A percentile compares a stretch with the other conserved stretches of the same genome.
Evolutionary conservation across 2,329 filamentous ascomycete genomes (phyloP).

Genomic region (Colletotrichum sp.): DNA sequence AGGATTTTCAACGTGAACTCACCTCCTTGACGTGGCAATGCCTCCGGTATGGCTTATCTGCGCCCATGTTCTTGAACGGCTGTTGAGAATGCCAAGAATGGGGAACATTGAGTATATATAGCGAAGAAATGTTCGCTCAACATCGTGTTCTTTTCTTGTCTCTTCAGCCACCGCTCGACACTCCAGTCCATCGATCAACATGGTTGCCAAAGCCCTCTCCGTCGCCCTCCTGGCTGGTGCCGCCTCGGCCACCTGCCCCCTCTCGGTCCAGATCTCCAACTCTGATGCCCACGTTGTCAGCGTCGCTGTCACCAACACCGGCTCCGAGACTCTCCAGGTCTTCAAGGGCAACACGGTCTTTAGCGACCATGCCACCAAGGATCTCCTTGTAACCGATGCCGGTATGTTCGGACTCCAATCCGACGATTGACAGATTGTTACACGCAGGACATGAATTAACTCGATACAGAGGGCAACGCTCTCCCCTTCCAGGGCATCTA

Average conservation of each 20-base stretch:
- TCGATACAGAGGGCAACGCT: neutral
- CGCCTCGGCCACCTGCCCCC: constrained; percentile 13
- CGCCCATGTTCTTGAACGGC: neutral
- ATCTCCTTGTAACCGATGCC: constrained; percentile 17
- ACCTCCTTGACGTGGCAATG: constrained; percentile 11
- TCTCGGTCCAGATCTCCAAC: constrained; percentile 9
- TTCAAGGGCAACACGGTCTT: constrained; percentile 20
- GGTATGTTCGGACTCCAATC: neutral
- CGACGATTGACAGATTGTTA: neutral
- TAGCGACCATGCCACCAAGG: constrained; percentile 17
- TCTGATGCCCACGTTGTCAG: constrained; percentile 12
- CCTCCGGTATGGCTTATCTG: constrained; percentile 8
- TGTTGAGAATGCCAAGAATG: neutral
- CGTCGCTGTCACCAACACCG: constrained; percentile 17
- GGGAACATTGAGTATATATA: neutral
- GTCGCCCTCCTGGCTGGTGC: constrained; percentile 15
- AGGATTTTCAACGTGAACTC: neutral
- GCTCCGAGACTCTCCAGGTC: constrained; percentile 10
- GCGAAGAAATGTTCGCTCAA: neutral
- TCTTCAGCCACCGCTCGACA: neutral
- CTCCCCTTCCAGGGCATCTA: constrained; percentile 16
- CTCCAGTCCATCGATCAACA: neutral
- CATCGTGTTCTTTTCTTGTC: neutral
- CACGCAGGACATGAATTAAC: neutral
- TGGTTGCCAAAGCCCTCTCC: constrained; percentile 15